Base-by-base conservation (phyloP, 192 early-diverging fungal species). In the Linnemannia hyalina region DNA sequence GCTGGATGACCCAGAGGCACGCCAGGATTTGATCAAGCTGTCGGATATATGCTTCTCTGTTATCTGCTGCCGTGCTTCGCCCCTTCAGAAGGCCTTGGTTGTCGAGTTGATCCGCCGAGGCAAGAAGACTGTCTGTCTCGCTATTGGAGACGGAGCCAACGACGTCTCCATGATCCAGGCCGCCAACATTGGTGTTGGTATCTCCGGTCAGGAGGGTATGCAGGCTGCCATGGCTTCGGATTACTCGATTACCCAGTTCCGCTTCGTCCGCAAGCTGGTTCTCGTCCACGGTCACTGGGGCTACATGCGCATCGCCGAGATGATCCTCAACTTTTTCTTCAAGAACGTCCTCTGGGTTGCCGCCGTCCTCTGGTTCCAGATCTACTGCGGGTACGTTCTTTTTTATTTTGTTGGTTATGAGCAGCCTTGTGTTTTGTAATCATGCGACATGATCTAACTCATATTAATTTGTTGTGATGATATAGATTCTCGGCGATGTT, bases 111-210 rank as follows among this genome's bases (percentile, higher is more conserved):
- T 99, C 32, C 94, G 96, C 52, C 93, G 93, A 57, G 95, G 95
- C 20, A 92, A 93, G 74, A 89, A 91, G 47, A 90, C 91, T 40
- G 91, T 95, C 10, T 95, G 93, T 68, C 78, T 96, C 49, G 93
- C 95, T 0, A 94, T 96, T 60, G 95, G 95, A 42, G 94, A 95
- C 81, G 96, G 93, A 35, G 94, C 94, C 52, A 98, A 99, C 83
- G 98, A 99, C 85, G 97, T 99, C 9, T 94, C 93, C 65, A 99
- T 99, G 98, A 99, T 99, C 83, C 98, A 99, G 88, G 97, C 95
- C 4, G 98, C 98, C 36, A 95, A 99, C 90, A 92, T 99, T 74
- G 94, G 95, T 44, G 93, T 94, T 36, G 94, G 94, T 32, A 95
- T 95, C 78, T 89, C 93, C 15, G 97, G 97, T 78, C 89, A 97